Evolutionary conservation across 306 rosid genomes (phyloP).

Genomic region (Argentina anserina): DNA sequence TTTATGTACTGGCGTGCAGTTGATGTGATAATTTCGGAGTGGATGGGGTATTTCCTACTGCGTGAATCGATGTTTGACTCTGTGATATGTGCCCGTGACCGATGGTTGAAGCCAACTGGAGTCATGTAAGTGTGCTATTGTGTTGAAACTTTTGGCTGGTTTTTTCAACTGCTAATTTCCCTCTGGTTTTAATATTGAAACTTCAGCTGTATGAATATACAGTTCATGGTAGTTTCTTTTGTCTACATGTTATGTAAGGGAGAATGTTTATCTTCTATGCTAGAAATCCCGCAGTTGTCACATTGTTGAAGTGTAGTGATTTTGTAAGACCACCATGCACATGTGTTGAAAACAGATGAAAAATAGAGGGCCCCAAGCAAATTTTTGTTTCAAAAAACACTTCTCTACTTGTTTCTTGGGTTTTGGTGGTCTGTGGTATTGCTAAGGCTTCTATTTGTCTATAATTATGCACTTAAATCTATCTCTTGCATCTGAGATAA

Average conservation of each 20-base stretch:
- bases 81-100: slow-evolving; percentile 96
- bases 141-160: slow-evolving; percentile 14
- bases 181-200: not conserved
- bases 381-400: not conserved
- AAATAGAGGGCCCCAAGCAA: not conserved
- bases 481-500: not conserved
- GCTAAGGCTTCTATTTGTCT: not conserved
- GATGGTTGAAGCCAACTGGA: slow-evolving; percentile 96
- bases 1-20: slow-evolving; percentile 38
- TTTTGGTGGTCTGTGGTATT: not conserved
- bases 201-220: not conserved
- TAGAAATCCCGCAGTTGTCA: not conserved
- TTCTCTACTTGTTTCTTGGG: not conserved
- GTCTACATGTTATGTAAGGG: too few species aligned
- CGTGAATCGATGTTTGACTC: slow-evolving; percentile 99
- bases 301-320: not conserved
- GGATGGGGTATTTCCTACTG: slow-evolving; percentile 99
- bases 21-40: slow-evolving; percentile 94
- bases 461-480: not conserved
- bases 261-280: not conserved
- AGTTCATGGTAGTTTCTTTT: not conserved
- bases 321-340: not conserved
- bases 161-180: slow-evolving; percentile 14
- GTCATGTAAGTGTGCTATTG: slow-evolving; percentile 58
- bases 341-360: not conserved